phyloP scores from a whole-genome alignment of 805 yeast species.

The Pichia insulana region DNA sequence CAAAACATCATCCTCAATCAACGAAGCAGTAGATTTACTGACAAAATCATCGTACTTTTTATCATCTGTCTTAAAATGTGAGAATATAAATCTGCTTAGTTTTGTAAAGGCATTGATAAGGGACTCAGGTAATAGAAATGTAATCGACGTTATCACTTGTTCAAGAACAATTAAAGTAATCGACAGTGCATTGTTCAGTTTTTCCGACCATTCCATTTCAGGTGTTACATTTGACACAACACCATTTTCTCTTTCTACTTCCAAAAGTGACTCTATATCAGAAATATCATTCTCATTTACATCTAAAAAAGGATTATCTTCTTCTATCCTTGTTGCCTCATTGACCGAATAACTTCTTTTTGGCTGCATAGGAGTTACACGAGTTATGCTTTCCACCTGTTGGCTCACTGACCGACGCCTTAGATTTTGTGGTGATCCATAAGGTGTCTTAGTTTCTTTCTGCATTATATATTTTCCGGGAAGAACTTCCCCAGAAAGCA shows the following conservation, averaged over 20 bases:
- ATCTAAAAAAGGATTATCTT: too few relatives aligned
- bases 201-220: background rate
- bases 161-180: conserved; percentile 21
- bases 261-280: background rate
- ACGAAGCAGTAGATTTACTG: background rate
- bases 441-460: too few relatives aligned
- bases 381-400: too few relatives aligned
- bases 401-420: too few relatives aligned
- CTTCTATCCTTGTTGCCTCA: too few relatives aligned
- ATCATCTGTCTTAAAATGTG: conserved; percentile 16
- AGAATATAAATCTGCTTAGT: conserved; percentile 16
- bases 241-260: background rate
- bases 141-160: conserved; percentile 20
- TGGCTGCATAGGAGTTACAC: too few relatives aligned
- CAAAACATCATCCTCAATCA: conserved; percentile 13
- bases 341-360: too few relatives aligned
- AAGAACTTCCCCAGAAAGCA: too few relatives aligned
- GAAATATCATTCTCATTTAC: too few relatives aligned
- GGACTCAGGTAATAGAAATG: conserved; percentile 20
- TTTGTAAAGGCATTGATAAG: conserved; percentile 19
- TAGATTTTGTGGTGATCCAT: too few relatives aligned
- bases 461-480: too few relatives aligned
- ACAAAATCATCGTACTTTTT: conserved; percentile 19
- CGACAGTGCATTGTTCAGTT: conserved; percentile 17
- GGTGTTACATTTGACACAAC: background rate